Evolutionary conservation across 306 rosid genomes (phyloP).

Genomic region (Rosa multiflora): DNA sequence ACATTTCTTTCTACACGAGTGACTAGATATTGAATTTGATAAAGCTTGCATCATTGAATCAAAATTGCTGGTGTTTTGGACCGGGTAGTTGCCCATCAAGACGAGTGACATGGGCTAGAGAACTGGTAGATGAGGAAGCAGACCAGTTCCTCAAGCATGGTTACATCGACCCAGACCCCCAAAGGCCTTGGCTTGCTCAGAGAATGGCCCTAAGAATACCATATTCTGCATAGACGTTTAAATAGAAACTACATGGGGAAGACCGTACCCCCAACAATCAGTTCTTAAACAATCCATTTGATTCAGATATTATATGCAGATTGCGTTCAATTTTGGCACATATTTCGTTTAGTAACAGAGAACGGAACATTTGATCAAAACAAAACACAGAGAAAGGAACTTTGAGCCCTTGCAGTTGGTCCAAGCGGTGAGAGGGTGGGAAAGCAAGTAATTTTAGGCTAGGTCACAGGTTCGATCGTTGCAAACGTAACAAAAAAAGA

Average conservation of each 20-base stretch:
- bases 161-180: slow-evolving; percentile 66
- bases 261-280: background rate
- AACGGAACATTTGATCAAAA: too few relatives aligned
- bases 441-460: background rate
- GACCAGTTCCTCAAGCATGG: slow-evolving; percentile 63
- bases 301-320: background rate
- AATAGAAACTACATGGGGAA: slow-evolving; percentile 5
- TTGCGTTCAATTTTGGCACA: background rate
- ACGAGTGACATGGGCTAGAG: slow-evolving; percentile 68
- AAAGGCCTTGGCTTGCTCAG: slow-evolving; percentile 83
- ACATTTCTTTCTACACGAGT: background rate
- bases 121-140: slow-evolving; percentile 60
- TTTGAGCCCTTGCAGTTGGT: background rate
- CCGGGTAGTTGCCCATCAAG: slow-evolving; percentile 61
- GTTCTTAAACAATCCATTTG: background rate
- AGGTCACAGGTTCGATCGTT: too few relatives aligned
- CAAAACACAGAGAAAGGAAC: background rate
- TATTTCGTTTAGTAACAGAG: background rate
- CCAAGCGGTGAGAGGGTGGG: background rate
- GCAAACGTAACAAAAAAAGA: background rate
- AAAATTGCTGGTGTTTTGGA: slow-evolving; percentile 68
- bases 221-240: slow-evolving; percentile 53
- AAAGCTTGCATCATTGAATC: slow-evolving; percentile 18
- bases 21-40: background rate
- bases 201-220: slow-evolving; percentile 75